These are phyloP conservation scores for Alternaria arbusti DNA, from an alignment of 2,329 filamentous ascomycete genomes.

Conservation along the genomic window DNA sequence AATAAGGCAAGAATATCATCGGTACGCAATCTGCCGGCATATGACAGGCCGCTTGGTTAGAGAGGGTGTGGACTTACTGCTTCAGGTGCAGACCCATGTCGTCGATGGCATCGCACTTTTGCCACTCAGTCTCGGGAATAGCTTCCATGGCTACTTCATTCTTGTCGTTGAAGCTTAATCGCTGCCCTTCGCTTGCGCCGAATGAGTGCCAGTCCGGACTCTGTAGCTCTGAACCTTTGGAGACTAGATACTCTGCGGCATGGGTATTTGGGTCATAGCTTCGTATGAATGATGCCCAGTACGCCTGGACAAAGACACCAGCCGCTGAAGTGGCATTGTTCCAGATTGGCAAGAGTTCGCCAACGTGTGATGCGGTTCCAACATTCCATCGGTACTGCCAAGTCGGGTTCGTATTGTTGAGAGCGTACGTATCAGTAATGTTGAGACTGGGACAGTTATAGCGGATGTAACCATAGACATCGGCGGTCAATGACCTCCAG, in stretches of 20 bases:
- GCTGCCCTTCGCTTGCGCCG: slow-evolving; percentile 21
- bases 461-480: slow-evolving; percentile 57
- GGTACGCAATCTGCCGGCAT: not conserved
- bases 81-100: slow-evolving; percentile 36
- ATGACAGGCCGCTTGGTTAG: not conserved
- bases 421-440: slow-evolving; percentile 46
- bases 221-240: slow-evolving; percentile 20
- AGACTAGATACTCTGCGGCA: slow-evolving; percentile 27
- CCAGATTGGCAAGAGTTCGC: slow-evolving; percentile 49
- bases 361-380: slow-evolving; percentile 46
- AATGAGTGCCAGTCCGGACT: slow-evolving; percentile 40
- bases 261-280: slow-evolving; percentile 50
- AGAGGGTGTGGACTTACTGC: slow-evolving; percentile 31
- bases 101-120: slow-evolving; percentile 32
- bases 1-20: not conserved
- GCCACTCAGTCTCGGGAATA: slow-evolving; percentile 27
- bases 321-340: slow-evolving; percentile 41
- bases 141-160: slow-evolving; percentile 41
- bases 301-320: slow-evolving; percentile 44
- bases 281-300: slow-evolving; percentile 55
- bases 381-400: slow-evolving; percentile 61
- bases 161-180: slow-evolving; percentile 36
- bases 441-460: slow-evolving; percentile 56
- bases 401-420: slow-evolving; percentile 33
- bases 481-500: slow-evolving; percentile 48